Evolutionary conservation across 192 early-diverging fungal genomes (phyloP), one percentile per base, ranked within the genome.

Genomic region (Gonapodya prolifera): DNA sequence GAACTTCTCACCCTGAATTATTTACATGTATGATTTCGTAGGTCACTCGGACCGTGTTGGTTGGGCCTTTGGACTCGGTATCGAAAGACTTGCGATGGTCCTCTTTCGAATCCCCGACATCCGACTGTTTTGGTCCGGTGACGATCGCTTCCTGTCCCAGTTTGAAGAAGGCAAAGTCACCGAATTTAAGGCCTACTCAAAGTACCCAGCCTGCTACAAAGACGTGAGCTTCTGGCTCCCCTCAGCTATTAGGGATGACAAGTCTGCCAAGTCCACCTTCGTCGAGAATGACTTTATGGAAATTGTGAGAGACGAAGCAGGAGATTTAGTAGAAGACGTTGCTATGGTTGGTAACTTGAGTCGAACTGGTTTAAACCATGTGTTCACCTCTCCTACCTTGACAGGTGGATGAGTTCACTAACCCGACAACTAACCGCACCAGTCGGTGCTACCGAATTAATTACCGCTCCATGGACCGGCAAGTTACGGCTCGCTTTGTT

Each of bases 1-100:
- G 34, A 0, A 17, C 34, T 36, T 34, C 76, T 13, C 70, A 17
- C 34, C 74, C 28, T 34, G 18, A 16, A 30, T 81, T 45, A 34
- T 69, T 16, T 35, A 33, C 34, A 69, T 81, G 75, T 32, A 13
- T 34, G 30, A 18, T 23, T 17, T 29, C 35, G 8, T 69, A 87
- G 91, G 90, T 30, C 85, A 89, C 70, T 30, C 87, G 0, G 89
- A 94, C 70, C 89, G 91, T 61, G 84, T 99, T 76, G 97, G 94
- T 30, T 99, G 97, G 97, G 97, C 97, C 29, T 97, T 97, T 83
- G 97, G 97, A n/a, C 86, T 97, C 77, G 97, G 97, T 13, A 86
- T 99, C 28, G 97, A 99, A 82, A 84, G 97, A 2, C 86, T 99
- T 74, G 95, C 97, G 0, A 95, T 99, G 94, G 93, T 97, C 2